Conservation (phyloP, 257 asterid genomes). For the Solanum raphanifolium region DNA sequence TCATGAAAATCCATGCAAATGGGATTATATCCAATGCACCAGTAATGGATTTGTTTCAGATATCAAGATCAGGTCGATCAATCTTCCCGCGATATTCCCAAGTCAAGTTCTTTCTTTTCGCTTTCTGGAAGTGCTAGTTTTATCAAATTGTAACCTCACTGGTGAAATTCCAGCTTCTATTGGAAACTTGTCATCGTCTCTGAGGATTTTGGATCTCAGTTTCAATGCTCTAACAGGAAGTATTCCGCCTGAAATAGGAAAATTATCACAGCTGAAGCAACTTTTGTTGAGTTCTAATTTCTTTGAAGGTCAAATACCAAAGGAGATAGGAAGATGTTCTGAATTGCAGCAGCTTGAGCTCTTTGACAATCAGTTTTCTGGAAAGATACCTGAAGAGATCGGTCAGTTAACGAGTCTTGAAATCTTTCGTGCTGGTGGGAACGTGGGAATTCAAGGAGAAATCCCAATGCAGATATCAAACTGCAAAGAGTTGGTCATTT, state of each 20-base stretch:
- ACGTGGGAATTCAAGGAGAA: slow-evolving; percentile 38
- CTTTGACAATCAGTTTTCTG: slow-evolving; percentile 47
- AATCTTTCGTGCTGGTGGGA: slow-evolving; percentile 61
- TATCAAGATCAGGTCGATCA: slow-evolving; percentile 32
- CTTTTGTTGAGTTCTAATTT: slow-evolving; percentile 40
- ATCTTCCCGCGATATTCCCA: slow-evolving; percentile 49
- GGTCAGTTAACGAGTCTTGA: slow-evolving; percentile 32
- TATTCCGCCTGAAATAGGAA: slow-evolving; percentile 47
- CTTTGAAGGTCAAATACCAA: slow-evolving; percentile 44
- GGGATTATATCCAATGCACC: slow-evolving; percentile 57
- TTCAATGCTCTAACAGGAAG: slow-evolving; percentile 44
- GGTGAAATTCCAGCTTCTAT: slow-evolving; percentile 44
- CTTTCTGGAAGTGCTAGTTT: slow-evolving; percentile 30
- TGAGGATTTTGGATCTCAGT: slow-evolving; percentile 48
- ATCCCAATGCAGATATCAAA: slow-evolving; percentile 50
- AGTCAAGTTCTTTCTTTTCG: slow-evolving; percentile 31
- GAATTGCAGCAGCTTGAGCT: slow-evolving; percentile 39
- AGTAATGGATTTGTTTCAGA: slow-evolving; percentile 32
- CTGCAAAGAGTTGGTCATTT: slow-evolving; percentile 32
- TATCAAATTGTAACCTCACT: slow-evolving; percentile 42
- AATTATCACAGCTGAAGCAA: slow-evolving; percentile 27
- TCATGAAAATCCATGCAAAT: slow-evolving; percentile 46
- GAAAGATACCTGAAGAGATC: slow-evolving; percentile 37
- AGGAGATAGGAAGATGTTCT: slow-evolving; percentile 45
- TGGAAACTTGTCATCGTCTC: slow-evolving; percentile 38